Evolutionary conservation across 1,139 yeast species (phyloP), one percentile per base, ranked within the genome.

Genomic region (Suhomyces bribrorum): DNA sequence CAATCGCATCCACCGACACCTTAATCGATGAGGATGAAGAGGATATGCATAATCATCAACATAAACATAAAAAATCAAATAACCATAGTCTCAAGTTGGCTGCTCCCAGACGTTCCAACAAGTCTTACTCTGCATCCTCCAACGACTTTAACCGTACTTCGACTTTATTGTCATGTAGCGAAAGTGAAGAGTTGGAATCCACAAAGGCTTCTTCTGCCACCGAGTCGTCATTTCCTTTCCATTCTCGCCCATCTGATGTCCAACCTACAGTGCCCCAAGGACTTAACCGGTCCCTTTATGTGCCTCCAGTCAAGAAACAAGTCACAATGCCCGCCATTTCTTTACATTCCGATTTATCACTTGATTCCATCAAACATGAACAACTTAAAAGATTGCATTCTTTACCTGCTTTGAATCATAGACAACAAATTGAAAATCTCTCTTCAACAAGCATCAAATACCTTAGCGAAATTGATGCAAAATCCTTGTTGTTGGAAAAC

Each of bases 341-440:
- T 2, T 35, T 44, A 13, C 38, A 37, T n/a, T 32, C 27, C 20
- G 49, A 48, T 17, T 40, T 49, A 13, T 36, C 50, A 2, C 45
- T 49, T 26, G 51, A 47, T 18, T 36, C 53, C 8, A 44, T 54
- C 32, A 54, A 53, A 34, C 40, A 40, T 14, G 53, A 53, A 32
- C 58, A 53, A 29, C 37, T 46, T 20, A 53, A 46, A 38, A 41
- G 57, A 9, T 38, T 48, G 12, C 43, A 47, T 29, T 45, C 52
- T 5, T 33, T 50, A n/a, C 50, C 46, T 14, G 30, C 50, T 7
- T 32, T 43, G 12, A 44, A 44, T 29, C 44, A 41, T 36, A 38
- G 41, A 23, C 39, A 32, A 8, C 54, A 46, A 33, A 50, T 46
- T 14, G 33, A 31, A 24, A 44, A 32, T 20, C 41, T 48, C 16